phyloP scores from a whole-genome alignment of 2,329 filamentous ascomycete species.

The Fragosphaeria purpurea region DNA sequence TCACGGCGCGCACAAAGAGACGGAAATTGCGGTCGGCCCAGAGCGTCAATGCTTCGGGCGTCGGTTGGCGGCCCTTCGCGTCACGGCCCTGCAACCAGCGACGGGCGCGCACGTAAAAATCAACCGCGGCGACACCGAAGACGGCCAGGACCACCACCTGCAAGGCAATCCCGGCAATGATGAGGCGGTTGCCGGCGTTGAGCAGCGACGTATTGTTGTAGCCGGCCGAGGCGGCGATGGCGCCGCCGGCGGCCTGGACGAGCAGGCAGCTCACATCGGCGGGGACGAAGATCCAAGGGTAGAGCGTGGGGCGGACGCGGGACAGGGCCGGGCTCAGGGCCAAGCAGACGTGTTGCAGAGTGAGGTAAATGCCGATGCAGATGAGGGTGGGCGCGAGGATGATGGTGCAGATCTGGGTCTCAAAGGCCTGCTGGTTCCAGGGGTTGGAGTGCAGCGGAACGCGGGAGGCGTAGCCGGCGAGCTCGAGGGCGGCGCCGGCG shows the following conservation, averaged over 20 bases:
- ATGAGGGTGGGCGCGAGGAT: conserved; percentile 51
- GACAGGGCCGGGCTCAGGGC: conserved; percentile 38
- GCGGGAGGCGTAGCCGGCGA: conserved; percentile 44
- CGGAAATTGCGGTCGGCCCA: conserved; percentile 35
- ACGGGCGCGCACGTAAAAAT: conserved; percentile 35
- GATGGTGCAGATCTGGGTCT: conserved; percentile 50
- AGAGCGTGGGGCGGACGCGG: conserved; percentile 40
- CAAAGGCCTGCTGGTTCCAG: conserved; percentile 43
- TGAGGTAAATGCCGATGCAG: conserved; percentile 54
- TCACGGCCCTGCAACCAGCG: conserved; percentile 24
- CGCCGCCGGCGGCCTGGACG: conserved; percentile 49
- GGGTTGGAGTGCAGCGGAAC: conserved; percentile 41
- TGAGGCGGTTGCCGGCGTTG: conserved; percentile 37
- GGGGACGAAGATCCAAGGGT: conserved; percentile 49
- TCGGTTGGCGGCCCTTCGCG: neutral
- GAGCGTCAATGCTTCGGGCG: conserved; percentile 21
- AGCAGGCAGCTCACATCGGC: conserved; percentile 49
- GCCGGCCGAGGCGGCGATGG: conserved; percentile 39
- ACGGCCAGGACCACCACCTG: conserved; percentile 39
- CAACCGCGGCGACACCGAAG: conserved; percentile 34
- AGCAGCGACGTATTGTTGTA: conserved; percentile 28
- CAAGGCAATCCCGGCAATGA: conserved; percentile 44
- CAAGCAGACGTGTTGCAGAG: conserved; percentile 48
- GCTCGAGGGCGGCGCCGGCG: conserved; percentile 40
- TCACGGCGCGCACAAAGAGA: conserved; percentile 33